phyloP scores from a whole-genome alignment of 1,284 basidiomycete species.

The Puccinia triticina region DNA sequence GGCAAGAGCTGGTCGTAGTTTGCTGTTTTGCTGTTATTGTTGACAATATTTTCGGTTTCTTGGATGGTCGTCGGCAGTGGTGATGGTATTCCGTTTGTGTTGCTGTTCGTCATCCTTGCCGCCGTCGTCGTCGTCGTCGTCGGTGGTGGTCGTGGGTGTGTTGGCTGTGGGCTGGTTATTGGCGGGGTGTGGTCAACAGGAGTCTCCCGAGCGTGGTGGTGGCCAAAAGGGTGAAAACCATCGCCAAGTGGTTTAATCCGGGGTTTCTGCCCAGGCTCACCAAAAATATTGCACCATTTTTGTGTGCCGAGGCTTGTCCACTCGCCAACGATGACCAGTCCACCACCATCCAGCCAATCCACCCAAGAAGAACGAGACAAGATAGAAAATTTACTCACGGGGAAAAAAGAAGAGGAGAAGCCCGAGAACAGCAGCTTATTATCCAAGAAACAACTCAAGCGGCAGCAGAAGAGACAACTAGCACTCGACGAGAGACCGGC shows the following conservation, averaged over 20 bases:
- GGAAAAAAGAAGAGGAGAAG: not conserved
- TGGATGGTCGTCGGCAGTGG: not conserved
- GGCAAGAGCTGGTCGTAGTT: constrained; percentile 44
- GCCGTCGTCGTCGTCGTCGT: too few species aligned
- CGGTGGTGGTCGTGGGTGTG: too few species aligned
- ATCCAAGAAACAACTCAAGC: constrained; percentile 49
- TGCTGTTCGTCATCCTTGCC: not conserved
- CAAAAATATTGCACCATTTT: too few species aligned
- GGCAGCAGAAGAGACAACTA: not conserved
- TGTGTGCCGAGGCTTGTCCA: too few species aligned
- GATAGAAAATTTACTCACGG: not conserved
- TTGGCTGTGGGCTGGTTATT: not conserved
- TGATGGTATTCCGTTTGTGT: not conserved
- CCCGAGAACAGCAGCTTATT: not conserved
- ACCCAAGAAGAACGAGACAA: not conserved
- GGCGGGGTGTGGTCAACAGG: too few species aligned
- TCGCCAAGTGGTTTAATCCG: not conserved
- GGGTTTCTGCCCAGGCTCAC: not conserved
- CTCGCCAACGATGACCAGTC: too few species aligned
- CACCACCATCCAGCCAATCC: not conserved
- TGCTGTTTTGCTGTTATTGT: too few species aligned
- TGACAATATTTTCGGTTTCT: not conserved
- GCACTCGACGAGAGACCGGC: constrained; percentile 22
- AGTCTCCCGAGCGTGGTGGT: too few species aligned
- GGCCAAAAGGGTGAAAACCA: too few species aligned